Evolutionary conservation across 108 stramenopile species (phyloP).

Genomic region (Cyclotella sp.): DNA sequence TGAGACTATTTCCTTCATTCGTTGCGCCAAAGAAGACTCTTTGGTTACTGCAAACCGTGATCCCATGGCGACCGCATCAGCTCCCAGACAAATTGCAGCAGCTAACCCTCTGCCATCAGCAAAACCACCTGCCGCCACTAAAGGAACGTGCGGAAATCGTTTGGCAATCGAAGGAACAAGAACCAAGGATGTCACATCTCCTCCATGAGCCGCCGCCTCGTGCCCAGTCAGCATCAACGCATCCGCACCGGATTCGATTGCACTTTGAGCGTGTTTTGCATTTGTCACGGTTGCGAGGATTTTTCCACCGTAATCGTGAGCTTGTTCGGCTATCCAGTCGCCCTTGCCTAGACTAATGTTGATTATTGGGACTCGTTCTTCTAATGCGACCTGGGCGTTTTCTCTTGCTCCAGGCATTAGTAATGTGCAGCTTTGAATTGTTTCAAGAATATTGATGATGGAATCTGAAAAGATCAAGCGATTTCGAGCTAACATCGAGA

Average conservation of each 20-base stretch:
- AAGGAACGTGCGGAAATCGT: constrained; percentile 78
- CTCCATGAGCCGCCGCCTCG: constrained; percentile 94
- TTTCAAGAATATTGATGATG: neutral
- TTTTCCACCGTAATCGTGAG: constrained; percentile 79
- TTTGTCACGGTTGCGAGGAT: constrained; percentile 85
- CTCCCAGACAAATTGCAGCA: constrained; percentile 84
- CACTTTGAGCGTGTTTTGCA: constrained; percentile 75
- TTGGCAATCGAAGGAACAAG: constrained; percentile 74
- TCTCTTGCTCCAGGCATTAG: constrained; percentile 88
- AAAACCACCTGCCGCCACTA: constrained; percentile 94
- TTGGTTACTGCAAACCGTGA: constrained; percentile 78
- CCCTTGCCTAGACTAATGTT: constrained; percentile 90
- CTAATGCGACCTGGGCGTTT: constrained; percentile 85
- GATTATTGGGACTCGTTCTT: constrained; percentile 86
- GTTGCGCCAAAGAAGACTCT: constrained; percentile 75
- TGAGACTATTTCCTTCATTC: constrained; percentile 73
- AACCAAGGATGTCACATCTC: constrained; percentile 83
- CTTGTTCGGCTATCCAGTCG: constrained; percentile 81
- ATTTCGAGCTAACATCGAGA: neutral
- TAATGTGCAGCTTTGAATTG: constrained; percentile 62
- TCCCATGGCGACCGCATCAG: constrained; percentile 93
- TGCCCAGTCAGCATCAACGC: constrained; percentile 90
- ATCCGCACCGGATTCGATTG: constrained; percentile 77
- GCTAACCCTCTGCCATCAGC: constrained; percentile 85
- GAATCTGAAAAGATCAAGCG: neutral